Percentiles rank a stretch among this genome's conserved stretches.
phyloP scores from a whole-genome alignment of 257 asterid species.

The Nicotiana otophora region DNA sequence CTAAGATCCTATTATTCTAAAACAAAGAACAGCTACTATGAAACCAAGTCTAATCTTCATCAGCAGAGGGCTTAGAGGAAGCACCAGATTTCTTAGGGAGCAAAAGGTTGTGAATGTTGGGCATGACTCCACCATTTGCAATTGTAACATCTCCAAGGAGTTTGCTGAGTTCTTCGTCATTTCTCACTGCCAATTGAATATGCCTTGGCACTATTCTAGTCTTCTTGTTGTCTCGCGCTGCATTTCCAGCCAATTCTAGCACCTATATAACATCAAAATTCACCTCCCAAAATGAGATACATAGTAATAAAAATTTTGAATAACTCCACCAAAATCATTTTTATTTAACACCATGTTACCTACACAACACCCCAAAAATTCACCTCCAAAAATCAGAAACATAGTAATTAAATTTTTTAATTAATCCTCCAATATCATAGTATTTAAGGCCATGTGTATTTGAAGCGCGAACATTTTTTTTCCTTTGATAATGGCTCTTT shows the following conservation, averaged over 20 bases:
- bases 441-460: no score
- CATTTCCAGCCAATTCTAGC: constrained; percentile 17
- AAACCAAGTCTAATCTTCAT: constrained; percentile 8
- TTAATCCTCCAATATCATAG: no score
- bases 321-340: no score
- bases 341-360: neutral
- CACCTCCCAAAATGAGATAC: neutral
- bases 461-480: neutral
- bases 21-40: neutral
- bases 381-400: neutral
- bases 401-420: no score
- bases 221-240: constrained; percentile 21
- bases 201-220: constrained; percentile 14
- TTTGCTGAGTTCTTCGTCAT: constrained; percentile 14
- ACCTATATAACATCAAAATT: neutral
- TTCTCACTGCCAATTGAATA: constrained; percentile 20
- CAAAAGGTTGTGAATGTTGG: constrained; percentile 20
- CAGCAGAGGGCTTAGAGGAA: constrained; percentile 9
- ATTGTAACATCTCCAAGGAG: constrained; percentile 17
- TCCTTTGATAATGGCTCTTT: neutral
- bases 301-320: no score
- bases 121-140: constrained; percentile 20
- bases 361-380: neutral
- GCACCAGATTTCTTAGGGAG: constrained; percentile 18
- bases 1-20: constrained; percentile 2